Base-by-base conservation (phyloP, 768 basidiomycete species). In the Lactarius vividus region DNA sequence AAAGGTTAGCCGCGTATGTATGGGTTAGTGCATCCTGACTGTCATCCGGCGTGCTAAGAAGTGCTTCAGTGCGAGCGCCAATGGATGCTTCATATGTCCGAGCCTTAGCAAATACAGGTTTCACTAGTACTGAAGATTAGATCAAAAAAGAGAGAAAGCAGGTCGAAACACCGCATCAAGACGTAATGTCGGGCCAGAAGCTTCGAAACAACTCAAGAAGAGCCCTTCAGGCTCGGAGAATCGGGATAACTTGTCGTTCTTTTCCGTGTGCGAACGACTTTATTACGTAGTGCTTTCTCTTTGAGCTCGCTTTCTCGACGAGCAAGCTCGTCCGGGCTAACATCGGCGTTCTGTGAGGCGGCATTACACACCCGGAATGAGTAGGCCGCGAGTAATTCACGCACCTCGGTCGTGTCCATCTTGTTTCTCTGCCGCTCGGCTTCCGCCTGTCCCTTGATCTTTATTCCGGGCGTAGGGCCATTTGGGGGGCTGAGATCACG, bases 241-340 rank as follows among this genome's bases (percentile, higher is more conserved):
- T 55, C 57, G 10, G 65, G 61, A 18, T 67, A 55, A 20, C 66
- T 67, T 31, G 33, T 15, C 28, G 61, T 60, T 42, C 67, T 56
- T 73, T 88, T 91, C 69, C 90, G 80, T 35, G 88, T 89, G 73
- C 88, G 81, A 61, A 87, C 81, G 55, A 94, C 92, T 73, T 94
- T 94, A 72, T 93, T 92, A 72, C 92, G 83, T 73, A 94, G 75
- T 16, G 91, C 90, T 73, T 79, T 85, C 71, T 94, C 92, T 74
- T 92, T 93, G 66, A 93, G 73, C 72, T 94, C 92, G 68, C 83
- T 92, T 73, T 94, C 92, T 64, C 88, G 76, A 69, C 79, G 84
- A 71, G 85, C 84, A 54, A 94, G 77, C 40, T 90, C 90, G 18
- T 62, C 70, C 6, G 37, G 70, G 70, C 67, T 52, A 64, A 65